phyloP scores from a whole-genome alignment of 331 rosid species.

The Quercus phellos region DNA sequence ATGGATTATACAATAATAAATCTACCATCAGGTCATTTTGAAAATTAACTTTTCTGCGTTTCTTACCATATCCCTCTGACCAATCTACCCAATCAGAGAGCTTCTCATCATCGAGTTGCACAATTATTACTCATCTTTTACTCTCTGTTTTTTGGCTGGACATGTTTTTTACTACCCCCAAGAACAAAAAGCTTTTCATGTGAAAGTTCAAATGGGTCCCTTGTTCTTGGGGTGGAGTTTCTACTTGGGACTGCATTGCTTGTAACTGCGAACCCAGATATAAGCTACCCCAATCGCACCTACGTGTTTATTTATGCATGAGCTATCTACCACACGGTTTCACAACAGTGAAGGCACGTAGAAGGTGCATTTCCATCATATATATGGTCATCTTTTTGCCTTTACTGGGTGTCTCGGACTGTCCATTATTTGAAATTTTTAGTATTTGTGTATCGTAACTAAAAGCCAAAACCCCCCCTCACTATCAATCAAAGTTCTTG shows the following conservation, averaged over 20 bases:
- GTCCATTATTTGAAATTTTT: neutral
- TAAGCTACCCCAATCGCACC: neutral
- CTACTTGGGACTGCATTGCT: neutral
- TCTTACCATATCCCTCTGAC: too few relatives aligned
- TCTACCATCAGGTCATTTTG: too few relatives aligned
- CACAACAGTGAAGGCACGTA: neutral
- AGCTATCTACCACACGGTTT: neutral
- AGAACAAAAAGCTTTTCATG: neutral
- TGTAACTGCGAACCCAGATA: constrained; percentile 6
- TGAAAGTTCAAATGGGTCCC: neutral
- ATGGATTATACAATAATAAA: neutral
- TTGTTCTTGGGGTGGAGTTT: neutral
- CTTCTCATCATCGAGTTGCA: neutral
- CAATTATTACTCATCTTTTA: neutral
- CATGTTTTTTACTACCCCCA: neutral
- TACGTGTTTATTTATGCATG: neutral
- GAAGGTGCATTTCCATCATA: neutral
- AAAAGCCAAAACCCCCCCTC: neutral
- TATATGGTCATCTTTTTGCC: neutral
- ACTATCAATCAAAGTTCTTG: neutral
- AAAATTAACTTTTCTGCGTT: too few relatives aligned
- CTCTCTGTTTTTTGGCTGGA: neutral
- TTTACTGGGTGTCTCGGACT: neutral
- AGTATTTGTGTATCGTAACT: neutral
- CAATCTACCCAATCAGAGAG: neutral